Evolutionary conservation across 202 grass and related monocot species (phyloP).

Genomic region (Dendrocalamus latiflorus): DNA sequence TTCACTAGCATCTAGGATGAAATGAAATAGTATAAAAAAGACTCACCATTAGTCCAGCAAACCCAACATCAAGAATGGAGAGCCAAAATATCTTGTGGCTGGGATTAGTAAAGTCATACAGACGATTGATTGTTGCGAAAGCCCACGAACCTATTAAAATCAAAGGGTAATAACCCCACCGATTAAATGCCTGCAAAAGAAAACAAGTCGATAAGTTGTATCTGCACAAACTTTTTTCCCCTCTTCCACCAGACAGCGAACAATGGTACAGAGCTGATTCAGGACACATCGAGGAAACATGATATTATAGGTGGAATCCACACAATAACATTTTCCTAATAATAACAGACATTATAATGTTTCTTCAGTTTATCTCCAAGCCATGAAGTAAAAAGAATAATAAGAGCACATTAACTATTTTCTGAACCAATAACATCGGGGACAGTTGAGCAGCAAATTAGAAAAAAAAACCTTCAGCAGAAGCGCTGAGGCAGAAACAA

Average conservation of each 20-base stretch:
- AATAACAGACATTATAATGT: not conserved
- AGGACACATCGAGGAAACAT: not conserved
- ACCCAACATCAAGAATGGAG: slow-evolving; percentile 85
- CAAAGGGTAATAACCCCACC: slow-evolving; percentile 97
- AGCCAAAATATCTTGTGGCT: slow-evolving; percentile 92
- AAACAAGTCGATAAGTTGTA: not conserved
- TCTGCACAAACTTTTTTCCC: not conserved
- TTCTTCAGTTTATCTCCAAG: not conserved
- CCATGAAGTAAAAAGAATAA: not conserved
- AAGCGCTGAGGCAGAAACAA: not conserved
- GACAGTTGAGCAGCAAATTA: not conserved
- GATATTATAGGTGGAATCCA: not conserved
- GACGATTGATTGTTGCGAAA: slow-evolving; percentile 85
- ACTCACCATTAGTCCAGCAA: slow-evolving; percentile 92
- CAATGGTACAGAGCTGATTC: not conserved
- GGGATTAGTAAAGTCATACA: slow-evolving; percentile 77
- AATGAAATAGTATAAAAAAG: slow-evolving; percentile 10
- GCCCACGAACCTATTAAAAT: slow-evolving; percentile 96
- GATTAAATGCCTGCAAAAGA: slow-evolving; percentile 74
- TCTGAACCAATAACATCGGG: not conserved
- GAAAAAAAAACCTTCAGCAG: not conserved
- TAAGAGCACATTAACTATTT: not conserved
- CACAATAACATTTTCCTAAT: slow-evolving; percentile 8
- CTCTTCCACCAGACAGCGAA: not conserved
- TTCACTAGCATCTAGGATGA: slow-evolving; percentile 12